Evolutionary conservation across 306 rosid species (phyloP), one percentile per base, ranked within the genome.

Genomic region (Casuarina cunninghamiana): DNA sequence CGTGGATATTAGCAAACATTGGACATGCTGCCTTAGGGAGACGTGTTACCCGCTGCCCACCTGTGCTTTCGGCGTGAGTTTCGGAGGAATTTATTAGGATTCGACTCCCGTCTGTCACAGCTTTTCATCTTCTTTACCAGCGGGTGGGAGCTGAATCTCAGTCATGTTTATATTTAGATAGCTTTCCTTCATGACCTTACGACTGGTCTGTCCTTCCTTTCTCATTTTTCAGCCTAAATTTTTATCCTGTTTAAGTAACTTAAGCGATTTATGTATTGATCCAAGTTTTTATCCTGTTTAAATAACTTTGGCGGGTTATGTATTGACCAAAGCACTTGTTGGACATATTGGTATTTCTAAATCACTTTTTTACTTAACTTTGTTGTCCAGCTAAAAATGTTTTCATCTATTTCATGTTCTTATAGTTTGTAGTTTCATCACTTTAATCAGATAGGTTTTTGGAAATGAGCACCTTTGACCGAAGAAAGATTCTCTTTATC

Each of bases 91-190:
- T 26, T 26, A 26, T 26, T 26, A 26, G 32, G 32, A 26, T 26
- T 26, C 32, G 32, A 21, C 26, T 21, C 26, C 26, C 26, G 26
- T 21, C 26, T 21, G 26, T 21, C 26, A 21, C 26, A 21, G 26
- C 32, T 26, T 26, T 26, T 26, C 32, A 26, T 26, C 79, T 69
- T 75, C 82, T 55, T 75, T 88, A 51, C 93, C 0, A 83, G 78
- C 87, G 91, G 72, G 84, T 90, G 82, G 98, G 97, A n/a, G 91
- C 96, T 71, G 77, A 86, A 6, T 55, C 89, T 55, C 79, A 86
- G 10, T 79, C 87, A 1, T 73, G 53, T 38, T n/a, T 79, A 21
- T 80, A 66, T 51, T 71, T 74, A 51, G 91, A 83, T 60, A 74
- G 49, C 9, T 77, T 79, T 41, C 84, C 90, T 60, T 83, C 90